Conservation (phyloP, 2,329 filamentous ascomycete genomes). For the Fusarium caatingaense region DNA sequence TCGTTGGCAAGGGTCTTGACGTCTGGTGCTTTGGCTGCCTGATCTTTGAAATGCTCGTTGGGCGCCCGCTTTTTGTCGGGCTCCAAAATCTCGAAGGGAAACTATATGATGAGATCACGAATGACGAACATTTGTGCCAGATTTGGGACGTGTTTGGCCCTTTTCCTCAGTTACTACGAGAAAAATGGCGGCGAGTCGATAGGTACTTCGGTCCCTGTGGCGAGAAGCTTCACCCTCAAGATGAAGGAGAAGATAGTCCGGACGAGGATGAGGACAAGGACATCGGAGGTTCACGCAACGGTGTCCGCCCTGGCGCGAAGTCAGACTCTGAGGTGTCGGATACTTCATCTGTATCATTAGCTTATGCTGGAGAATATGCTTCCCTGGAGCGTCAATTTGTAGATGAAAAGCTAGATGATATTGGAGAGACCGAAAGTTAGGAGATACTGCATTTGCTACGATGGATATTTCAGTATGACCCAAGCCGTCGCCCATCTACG, state of each 20-base stretch:
- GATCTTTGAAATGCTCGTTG: neutral
- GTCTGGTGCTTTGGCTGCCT: neutral
- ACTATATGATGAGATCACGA: neutral
- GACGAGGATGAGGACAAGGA: neutral
- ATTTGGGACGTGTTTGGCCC: neutral
- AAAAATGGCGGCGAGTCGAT: neutral
- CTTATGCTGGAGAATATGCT: neutral
- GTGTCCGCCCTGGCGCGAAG: neutral
- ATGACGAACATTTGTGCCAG: conserved; percentile 3
- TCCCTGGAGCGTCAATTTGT: neutral
- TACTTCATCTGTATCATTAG: neutral
- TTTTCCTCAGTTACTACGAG: neutral
- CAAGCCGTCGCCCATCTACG: neutral
- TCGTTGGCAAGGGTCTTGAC: neutral
- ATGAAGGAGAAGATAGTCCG: neutral
- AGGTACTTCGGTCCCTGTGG: neutral
- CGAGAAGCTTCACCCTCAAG: neutral
- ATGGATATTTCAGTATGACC: neutral
- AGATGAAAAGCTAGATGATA: neutral
- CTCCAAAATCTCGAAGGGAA: neutral
- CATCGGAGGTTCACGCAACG: neutral
- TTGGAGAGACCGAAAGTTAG: rapidly evolving
- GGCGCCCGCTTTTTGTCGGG: neutral
- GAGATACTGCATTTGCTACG: neutral
- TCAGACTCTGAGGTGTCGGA: neutral